phyloP scores from a whole-genome alignment of 768 basidiomycete genomes.

The Mrakia gelida region DNA sequence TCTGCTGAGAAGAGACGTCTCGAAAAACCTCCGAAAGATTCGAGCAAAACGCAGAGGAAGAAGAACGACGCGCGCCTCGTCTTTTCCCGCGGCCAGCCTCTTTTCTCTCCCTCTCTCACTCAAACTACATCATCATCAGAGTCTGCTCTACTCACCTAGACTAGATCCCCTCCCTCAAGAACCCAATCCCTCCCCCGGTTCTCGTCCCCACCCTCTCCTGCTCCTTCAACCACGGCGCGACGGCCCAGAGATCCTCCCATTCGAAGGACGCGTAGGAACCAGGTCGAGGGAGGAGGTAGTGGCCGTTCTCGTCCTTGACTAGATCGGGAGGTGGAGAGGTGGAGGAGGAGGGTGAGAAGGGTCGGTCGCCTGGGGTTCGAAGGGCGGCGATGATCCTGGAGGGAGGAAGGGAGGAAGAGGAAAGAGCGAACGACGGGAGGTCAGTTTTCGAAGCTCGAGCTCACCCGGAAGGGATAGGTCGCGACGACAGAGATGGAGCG shows the following conservation, averaged over 20 bases:
- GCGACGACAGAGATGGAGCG: too few species aligned
- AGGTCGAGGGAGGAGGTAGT: conserved; percentile 6
- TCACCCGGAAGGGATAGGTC: background rate
- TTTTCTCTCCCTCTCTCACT: background rate
- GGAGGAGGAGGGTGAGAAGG: background rate
- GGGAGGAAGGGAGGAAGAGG: background rate
- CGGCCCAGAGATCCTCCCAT: conserved; percentile 21
- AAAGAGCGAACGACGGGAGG: background rate
- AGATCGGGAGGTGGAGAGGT: background rate
- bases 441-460: background rate
- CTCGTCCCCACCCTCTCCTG: conserved; percentile 1
- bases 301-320: background rate
- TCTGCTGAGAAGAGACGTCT: too few species aligned
- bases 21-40: too few species aligned
- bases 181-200: conserved; percentile 6
- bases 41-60: too few species aligned
- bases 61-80: background rate
- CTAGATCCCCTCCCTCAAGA: background rate
- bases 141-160: background rate
- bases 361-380: background rate
- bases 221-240: conserved; percentile 28
- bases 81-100: background rate
- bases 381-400: conserved; percentile 27
- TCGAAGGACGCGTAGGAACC: conserved; percentile 23
- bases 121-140: background rate